A percentile compares a stretch with the other conserved stretches of the same genome.
These are phyloP conservation scores for Croton setiger DNA, from an alignment of 441 rosid genomes.

Conservation along the genomic window DNA sequence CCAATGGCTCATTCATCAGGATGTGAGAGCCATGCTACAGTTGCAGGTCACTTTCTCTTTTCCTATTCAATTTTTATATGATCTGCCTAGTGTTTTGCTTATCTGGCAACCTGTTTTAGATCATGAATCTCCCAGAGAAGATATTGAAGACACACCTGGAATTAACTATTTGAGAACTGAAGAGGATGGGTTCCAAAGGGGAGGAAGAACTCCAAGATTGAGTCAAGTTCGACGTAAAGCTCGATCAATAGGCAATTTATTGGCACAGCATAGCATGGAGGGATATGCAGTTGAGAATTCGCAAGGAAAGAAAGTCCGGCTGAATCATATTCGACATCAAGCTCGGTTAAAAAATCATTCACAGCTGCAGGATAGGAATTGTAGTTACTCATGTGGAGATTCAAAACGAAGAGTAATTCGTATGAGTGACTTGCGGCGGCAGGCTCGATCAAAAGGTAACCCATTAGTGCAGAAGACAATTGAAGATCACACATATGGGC, in stretches of 20 bases:
- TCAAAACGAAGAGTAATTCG: conserved; percentile 10
- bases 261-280: background rate
- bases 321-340: conserved; percentile 15
- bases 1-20: conserved; percentile 4
- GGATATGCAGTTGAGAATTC: conserved; percentile 1
- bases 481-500: background rate
- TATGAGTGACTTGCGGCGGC: conserved; percentile 12
- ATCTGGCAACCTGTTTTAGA: conserved; percentile 4
- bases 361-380: background rate
- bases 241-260: conserved; percentile 2
- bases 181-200: background rate
- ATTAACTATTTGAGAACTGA: background rate
- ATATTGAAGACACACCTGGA: background rate
- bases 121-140: background rate
- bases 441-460: conserved; percentile 5
- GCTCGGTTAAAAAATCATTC: conserved; percentile 15
- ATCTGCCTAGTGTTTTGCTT: background rate
- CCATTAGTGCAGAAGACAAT: background rate
- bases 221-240: conserved; percentile 18
- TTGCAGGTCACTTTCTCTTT: background rate
- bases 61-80: background rate
- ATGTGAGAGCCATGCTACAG: background rate
- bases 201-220: conserved; percentile 12
- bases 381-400: background rate
- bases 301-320: conserved; percentile 4